Evolutionary conservation across 148 eudicot species (phyloP).

Genomic region (Oxyria digyna): DNA sequence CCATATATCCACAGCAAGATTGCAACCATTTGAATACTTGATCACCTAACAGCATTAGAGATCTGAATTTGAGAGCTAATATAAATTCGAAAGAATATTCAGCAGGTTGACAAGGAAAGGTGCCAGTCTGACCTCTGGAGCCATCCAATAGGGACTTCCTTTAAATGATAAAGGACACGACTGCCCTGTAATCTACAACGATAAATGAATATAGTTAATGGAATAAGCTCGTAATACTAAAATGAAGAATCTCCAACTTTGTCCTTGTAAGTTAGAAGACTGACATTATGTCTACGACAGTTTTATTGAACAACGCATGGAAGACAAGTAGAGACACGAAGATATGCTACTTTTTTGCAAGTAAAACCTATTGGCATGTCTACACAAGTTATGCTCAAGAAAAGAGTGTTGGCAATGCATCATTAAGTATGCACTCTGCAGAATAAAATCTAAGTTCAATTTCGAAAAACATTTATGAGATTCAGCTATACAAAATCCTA

Average conservation of each 20-base stretch:
- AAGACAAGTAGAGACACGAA: not conserved
- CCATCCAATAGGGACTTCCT: slow-evolving; percentile 99
- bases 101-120: not conserved
- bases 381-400: too few relatives aligned
- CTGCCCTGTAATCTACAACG: slow-evolving; percentile 70
- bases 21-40: slow-evolving; percentile 52
- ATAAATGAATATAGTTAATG: not conserved
- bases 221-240: not conserved
- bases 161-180: slow-evolving; percentile 78
- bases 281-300: not conserved
- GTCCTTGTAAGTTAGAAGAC: not conserved
- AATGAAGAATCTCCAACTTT: not conserved
- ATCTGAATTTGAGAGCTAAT: not conserved
- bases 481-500: not conserved
- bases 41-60: slow-evolving; percentile 40
- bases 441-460: not conserved
- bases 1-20: slow-evolving; percentile 86
- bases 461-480: too few relatives aligned
- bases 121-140: slow-evolving; percentile 61
- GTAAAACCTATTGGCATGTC: too few relatives aligned
- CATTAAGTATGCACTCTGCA: not conserved
- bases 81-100: not conserved
- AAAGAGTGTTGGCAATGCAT: not conserved
- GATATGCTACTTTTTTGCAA: not conserved
- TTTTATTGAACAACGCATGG: not conserved